These are phyloP conservation scores for Beauveria bassiana DNA, from an alignment of 2,329 filamentous ascomycete genomes.

Conservation along the genomic window DNA sequence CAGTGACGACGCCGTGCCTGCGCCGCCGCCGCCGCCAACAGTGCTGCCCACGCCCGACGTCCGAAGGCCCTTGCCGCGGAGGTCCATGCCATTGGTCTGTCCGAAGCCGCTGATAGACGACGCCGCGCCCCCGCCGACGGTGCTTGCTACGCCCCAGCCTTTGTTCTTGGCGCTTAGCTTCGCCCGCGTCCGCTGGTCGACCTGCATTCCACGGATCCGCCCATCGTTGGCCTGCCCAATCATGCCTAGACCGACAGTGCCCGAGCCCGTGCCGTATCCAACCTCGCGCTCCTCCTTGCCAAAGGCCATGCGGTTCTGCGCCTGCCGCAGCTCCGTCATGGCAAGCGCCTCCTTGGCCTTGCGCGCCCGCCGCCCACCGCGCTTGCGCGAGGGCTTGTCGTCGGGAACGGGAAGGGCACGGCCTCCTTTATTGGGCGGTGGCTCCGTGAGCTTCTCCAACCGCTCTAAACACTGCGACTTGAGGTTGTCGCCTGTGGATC, in stretches of 20 bases:
- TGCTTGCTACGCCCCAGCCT: slow-evolving; percentile 76
- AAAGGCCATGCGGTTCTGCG: slow-evolving; percentile 92
- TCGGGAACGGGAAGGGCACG: slow-evolving; percentile 86
- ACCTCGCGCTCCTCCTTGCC: slow-evolving; percentile 93
- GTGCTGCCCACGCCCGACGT: slow-evolving; percentile 73
- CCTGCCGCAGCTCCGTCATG: slow-evolving; percentile 93
- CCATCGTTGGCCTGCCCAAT: slow-evolving; percentile 84
- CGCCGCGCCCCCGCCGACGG: slow-evolving; percentile 59
- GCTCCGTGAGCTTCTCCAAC: slow-evolving; percentile 86
- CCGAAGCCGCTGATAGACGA: slow-evolving; percentile 77
- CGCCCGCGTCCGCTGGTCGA: slow-evolving; percentile 87
- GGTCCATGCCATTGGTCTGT: slow-evolving; percentile 54
- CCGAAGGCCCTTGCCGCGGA: slow-evolving; percentile 72
- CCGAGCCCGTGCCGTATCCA: slow-evolving; percentile 80
- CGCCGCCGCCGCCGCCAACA: slow-evolving; percentile 35
- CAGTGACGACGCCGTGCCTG: slow-evolving; percentile 76
- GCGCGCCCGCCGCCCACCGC: slow-evolving; percentile 79
- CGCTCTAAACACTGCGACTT: slow-evolving; percentile 76
- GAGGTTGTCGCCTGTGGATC: slow-evolving; percentile 73
- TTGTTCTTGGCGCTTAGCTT: slow-evolving; percentile 94
- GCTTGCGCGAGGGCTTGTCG: slow-evolving; percentile 89
- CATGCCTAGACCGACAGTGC: slow-evolving; percentile 87
- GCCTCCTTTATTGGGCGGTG: slow-evolving; percentile 79
- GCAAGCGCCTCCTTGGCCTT: slow-evolving; percentile 96
- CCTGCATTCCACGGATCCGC: slow-evolving; percentile 78